Base-by-base conservation (phyloP, 352 stramenopile genomes). In the Phytopythium mirpurense region DNA sequence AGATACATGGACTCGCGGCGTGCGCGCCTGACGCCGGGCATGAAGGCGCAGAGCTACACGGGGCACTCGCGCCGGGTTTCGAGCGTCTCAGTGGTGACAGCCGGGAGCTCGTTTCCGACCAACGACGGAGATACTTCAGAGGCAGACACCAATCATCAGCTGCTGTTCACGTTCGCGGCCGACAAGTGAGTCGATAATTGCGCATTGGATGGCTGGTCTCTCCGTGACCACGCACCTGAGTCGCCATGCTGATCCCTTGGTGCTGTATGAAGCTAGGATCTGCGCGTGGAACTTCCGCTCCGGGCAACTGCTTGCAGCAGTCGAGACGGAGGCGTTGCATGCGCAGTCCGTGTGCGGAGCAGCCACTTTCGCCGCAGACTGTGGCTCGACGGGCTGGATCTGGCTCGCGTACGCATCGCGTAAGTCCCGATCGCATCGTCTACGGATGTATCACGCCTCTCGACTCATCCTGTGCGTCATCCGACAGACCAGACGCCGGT, bases 81-180 rank as follows among this genome's bases (percentile, higher is more conserved):
- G 26, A 24, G 38, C 7, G 36, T 54, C 3, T 24, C 47, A 3
- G 54, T 74, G n/a, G 54, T 65, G 14, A 23, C 16, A n/a, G n/a
- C n/a, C n/a, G n/a, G n/a, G n/a, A n/a, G n/a, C n/a, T n/a, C n/a
- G n/a, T n/a, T n/a, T n/a, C n/a, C n/a, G n/a, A n/a, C n/a, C n/a
- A n/a, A n/a, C n/a, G n/a, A n/a, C n/a, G n/a, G n/a, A n/a, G n/a
- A n/a, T n/a, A n/a, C n/a, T n/a, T n/a, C n/a, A n/a, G n/a, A n/a
- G n/a, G n/a, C n/a, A n/a, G n/a, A n/a, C n/a, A n/a, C n/a, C n/a
- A n/a, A 4, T 19, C 2, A 0, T 46, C 0, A 59, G 27, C 56
- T 71, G 40, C 41, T 79, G 7, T 61, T 78, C 44, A 80, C 71
- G 1, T 88, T 86, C 55, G 74, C 57, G 1, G 56, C 78, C 32